Evolutionary conservation across 768 basidiomycete species (phyloP).

Genomic region (Austroboletus festivus): DNA sequence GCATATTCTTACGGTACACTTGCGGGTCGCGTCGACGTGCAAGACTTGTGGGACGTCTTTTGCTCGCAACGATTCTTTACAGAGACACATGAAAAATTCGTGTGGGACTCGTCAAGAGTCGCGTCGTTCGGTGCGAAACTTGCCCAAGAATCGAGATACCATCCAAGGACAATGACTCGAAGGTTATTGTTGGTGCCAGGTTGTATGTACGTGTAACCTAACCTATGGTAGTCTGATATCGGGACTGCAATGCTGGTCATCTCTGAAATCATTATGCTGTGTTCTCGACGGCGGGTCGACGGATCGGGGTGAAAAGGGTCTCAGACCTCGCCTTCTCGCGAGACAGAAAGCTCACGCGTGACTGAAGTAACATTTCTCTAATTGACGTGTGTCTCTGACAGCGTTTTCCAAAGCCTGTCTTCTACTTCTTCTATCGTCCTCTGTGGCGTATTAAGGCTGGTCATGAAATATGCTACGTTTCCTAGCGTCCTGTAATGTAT

Average conservation of each 20-base stretch:
- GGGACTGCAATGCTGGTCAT: too few relatives aligned
- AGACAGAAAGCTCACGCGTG: too few relatives aligned
- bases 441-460: conserved; percentile 70
- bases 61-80: conserved; percentile 27
- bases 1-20: conserved; percentile 23
- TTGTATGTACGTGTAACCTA: too few relatives aligned
- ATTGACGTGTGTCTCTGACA: conserved; percentile 10
- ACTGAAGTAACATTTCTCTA: neutral
- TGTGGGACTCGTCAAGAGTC: conserved; percentile 2
- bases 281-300: too few relatives aligned
- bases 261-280: too few relatives aligned
- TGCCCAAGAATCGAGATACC: too few relatives aligned
- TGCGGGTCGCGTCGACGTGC: conserved; percentile 14
- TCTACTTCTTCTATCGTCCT: conserved; percentile 57
- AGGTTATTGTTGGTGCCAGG: too few relatives aligned
- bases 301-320: too few relatives aligned
- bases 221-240: too few relatives aligned
- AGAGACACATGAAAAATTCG: conserved; percentile 21
- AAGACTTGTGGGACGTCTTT: conserved; percentile 20
- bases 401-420: conserved; percentile 51
- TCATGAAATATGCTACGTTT: conserved; percentile 91
- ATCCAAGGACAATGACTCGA: too few relatives aligned
- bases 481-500: conserved; percentile 89
- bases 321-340: too few relatives aligned
- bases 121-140: neutral